These are phyloP conservation scores for Alternaria incomplexa DNA, from an alignment of 2,329 filamentous ascomycete species.

Conservation along the genomic window DNA sequence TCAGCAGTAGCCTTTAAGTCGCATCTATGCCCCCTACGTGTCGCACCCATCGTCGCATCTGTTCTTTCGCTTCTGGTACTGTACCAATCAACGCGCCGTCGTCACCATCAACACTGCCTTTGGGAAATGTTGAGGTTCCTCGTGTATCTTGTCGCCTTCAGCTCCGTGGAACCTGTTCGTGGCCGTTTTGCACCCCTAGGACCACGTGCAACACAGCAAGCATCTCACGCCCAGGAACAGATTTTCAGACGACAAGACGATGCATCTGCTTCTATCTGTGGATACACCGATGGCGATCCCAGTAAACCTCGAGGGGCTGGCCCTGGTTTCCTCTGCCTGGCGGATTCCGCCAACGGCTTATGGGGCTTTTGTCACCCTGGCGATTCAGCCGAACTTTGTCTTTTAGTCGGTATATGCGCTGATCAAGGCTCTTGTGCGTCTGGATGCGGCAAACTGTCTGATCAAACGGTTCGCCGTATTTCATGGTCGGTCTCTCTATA, in stretches of 20 bases:
- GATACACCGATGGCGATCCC: conserved; percentile 17
- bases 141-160: not conserved
- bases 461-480: conserved; percentile 13
- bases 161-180: not conserved
- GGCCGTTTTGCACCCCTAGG: not conserved
- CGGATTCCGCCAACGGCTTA: conserved; percentile 21
- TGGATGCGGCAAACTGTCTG: conserved; percentile 20
- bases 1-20: conserved; percentile 1
- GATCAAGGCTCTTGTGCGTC: conserved; percentile 18
- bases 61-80: not conserved
- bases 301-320: conserved; percentile 1
- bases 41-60: not conserved
- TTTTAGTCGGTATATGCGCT: conserved; percentile 19
- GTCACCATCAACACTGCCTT: not conserved
- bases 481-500: conserved; percentile 12
- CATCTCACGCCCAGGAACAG: not conserved
- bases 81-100: not conserved
- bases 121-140: not conserved
- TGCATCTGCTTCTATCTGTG: conserved; percentile 13
- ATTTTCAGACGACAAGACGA: conserved; percentile 3
- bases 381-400: conserved; percentile 17
- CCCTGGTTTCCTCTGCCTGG: conserved; percentile 14
- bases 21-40: not conserved
- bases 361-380: conserved; percentile 25
- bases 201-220: not conserved